Percentiles rank a stretch among this genome's conserved stretches.
Evolutionary conservation across 2,329 filamentous ascomycete species (phyloP).

Genomic region (Nothomitra cinnamomea): DNA sequence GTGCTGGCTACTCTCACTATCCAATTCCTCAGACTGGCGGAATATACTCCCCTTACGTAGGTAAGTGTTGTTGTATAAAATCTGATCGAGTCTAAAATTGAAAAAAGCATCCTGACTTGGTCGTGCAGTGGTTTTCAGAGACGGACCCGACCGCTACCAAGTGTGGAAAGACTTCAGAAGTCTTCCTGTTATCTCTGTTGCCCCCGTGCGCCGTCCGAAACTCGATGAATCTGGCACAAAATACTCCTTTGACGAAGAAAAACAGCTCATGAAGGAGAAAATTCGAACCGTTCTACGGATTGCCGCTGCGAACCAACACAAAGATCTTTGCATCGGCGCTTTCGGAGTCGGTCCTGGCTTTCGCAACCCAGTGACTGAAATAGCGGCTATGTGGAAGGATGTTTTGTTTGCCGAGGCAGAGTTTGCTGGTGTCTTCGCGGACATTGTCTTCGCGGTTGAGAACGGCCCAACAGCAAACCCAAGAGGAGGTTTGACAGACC

Average conservation of each 20-base stretch:
- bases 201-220: constrained; percentile 56
- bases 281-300: constrained; percentile 55
- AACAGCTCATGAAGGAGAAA: constrained; percentile 55
- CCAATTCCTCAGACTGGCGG: constrained; percentile 54
- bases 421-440: constrained; percentile 26
- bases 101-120: background rate
- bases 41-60: constrained; percentile 51
- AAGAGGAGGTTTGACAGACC: constrained; percentile 20
- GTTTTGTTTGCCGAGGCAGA: constrained; percentile 26
- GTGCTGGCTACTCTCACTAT: constrained; percentile 37
- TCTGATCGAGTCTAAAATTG: background rate
- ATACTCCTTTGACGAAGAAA: constrained; percentile 57
- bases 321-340: constrained; percentile 25
- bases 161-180: constrained; percentile 35
- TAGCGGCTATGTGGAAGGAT: constrained; percentile 27
- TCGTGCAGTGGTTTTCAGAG: constrained; percentile 47
- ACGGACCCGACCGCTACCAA: constrained; percentile 48
- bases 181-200: constrained; percentile 56
- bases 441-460: constrained; percentile 29
- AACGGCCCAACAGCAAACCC: constrained; percentile 17
- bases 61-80: constrained; percentile 26
- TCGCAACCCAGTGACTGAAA: constrained; percentile 25
- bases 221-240: constrained; percentile 47
- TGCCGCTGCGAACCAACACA: constrained; percentile 30
- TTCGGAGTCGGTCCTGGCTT: constrained; percentile 29